Evolutionary conservation across 2,329 filamentous ascomycete genomes (phyloP).

Genomic region (Aspergillus sp.): DNA sequence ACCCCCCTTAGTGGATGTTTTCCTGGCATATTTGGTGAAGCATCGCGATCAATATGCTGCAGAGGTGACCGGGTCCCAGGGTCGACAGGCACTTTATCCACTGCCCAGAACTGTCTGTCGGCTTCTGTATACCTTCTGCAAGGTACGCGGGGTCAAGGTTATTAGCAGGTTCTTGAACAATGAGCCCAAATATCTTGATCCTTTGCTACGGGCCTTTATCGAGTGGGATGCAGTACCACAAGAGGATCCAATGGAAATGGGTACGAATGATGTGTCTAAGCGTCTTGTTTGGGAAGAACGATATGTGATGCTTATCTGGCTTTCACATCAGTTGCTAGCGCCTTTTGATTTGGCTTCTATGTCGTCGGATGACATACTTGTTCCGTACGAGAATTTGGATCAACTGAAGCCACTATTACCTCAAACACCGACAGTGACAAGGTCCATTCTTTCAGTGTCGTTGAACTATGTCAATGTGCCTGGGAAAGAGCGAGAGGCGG

Average conservation of each 20-base stretch:
- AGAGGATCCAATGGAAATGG: conserved; percentile 8
- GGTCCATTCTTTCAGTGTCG: conserved; percentile 66
- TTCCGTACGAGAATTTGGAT: conserved; percentile 28
- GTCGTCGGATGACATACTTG: conserved; percentile 48
- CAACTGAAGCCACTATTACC: conserved; percentile 45
- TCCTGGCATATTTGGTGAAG: conserved; percentile 59
- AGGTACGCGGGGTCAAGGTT: conserved; percentile 89
- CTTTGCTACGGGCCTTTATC: conserved; percentile 72
- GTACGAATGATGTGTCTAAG: conserved; percentile 14
- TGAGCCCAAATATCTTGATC: conserved; percentile 79
- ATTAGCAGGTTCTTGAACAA: conserved; percentile 87
- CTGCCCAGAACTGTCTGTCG: conserved; percentile 68
- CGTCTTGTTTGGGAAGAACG: conserved; percentile 77
- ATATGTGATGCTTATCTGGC: conserved; percentile 84
- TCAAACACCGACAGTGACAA: conserved; percentile 64
- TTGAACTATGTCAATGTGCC: conserved; percentile 67
- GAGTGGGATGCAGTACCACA: conserved; percentile 37
- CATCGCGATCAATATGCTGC: conserved; percentile 38
- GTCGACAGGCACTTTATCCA: conserved; percentile 38
- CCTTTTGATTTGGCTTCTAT: conserved; percentile 90
- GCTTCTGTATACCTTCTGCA: conserved; percentile 86
- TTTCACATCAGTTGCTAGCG: conserved; percentile 73
- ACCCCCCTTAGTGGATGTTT: conserved; percentile 68
- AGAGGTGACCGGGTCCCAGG: conserved; percentile 26
- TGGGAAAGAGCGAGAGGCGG: conserved; percentile 84